Evolutionary conservation across 2,329 filamentous ascomycete species (phyloP), one percentile per base, ranked within the genome.

Genomic region (Sclerotinia borealis): DNA sequence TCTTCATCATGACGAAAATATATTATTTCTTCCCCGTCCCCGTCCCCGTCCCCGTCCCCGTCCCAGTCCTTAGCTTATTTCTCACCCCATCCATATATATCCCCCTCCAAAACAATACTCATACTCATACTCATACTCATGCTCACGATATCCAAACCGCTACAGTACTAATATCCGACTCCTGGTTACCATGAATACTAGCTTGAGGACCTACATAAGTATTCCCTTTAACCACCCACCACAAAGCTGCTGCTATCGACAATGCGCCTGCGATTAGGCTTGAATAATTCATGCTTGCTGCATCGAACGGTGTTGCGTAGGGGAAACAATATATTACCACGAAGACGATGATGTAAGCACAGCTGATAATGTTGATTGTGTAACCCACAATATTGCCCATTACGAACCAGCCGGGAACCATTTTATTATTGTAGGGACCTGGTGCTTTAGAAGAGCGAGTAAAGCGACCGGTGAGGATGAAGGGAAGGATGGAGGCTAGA

Each of bases 241-340:
- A 81, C 1, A 73, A 0, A 0, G 67, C 75, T 1, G 79, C 75
- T 31, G 79, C 68, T 0, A 76, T 66, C 0, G 78, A 77, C 39
- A 80, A 69, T 0, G 75, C 78, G 3, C 78, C 79, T 68, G 76
- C 78, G 27, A 82, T 80, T 22, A 81, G 63, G 19, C 73, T 77
- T 10, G 76, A 70, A 58, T 80, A 85, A 70, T 85, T 86, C 83
- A 85, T 85, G 47, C 75, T 79, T 13, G 72, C 69, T 0, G 77
- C 77, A 1, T 73, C 72, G 0, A 78, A 78, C 0, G 83, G 83
- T 27, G 81, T 63, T 0, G 77, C 70, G 58, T 77, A 78, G 0
- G 83, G 82, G 69, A 85, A 89, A 70, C 83, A 86, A 71, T 85
- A 89, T 43, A 89, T 84, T 10, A 89, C 81, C 4, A 84, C 79